Evolutionary conservation across 257 asterid species (phyloP).

Genomic region (Solanum infundibuliforme): DNA sequence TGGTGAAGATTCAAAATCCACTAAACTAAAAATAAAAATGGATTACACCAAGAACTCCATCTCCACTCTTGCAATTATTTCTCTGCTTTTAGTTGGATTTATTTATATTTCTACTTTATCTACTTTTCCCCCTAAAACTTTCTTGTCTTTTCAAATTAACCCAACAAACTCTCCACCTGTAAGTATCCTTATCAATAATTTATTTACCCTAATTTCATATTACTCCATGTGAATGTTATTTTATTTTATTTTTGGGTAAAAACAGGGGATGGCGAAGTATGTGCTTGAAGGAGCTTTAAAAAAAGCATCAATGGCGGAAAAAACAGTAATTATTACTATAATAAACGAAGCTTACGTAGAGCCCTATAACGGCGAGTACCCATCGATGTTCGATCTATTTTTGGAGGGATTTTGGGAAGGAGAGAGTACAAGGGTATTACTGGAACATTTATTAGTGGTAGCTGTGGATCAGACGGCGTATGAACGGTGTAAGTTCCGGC

Average conservation of each 20-base stretch:
- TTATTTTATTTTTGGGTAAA: neutral
- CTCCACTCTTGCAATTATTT: constrained; percentile 17
- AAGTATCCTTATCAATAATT: neutral
- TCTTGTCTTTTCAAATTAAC: neutral
- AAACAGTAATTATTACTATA: constrained; percentile 48
- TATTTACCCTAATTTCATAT: neutral
- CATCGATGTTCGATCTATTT: constrained; percentile 67
- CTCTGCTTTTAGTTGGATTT: constrained; percentile 13
- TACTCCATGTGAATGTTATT: neutral
- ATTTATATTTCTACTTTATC: constrained; percentile 16
- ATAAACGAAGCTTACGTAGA: constrained; percentile 65
- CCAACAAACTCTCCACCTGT: neutral
- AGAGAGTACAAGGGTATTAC: constrained; percentile 30
- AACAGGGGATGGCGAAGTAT: constrained; percentile 7
- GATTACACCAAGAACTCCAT: constrained; percentile 19
- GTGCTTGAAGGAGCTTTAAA: constrained; percentile 32
- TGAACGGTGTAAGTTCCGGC: constrained; percentile 41
- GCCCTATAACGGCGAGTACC: constrained; percentile 23
- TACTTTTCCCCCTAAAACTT: constrained; percentile 5
- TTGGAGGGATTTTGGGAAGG: constrained; percentile 81
- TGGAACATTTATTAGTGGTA: constrained; percentile 45
- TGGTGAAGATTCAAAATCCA: too few species aligned
- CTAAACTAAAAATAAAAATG: constrained; percentile 9
- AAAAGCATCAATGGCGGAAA: constrained; percentile 43
- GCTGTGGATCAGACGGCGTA: constrained; percentile 56